phyloP scores from a whole-genome alignment of 352 stramenopile species.

The Phytophthora fragariaefolia region DNA sequence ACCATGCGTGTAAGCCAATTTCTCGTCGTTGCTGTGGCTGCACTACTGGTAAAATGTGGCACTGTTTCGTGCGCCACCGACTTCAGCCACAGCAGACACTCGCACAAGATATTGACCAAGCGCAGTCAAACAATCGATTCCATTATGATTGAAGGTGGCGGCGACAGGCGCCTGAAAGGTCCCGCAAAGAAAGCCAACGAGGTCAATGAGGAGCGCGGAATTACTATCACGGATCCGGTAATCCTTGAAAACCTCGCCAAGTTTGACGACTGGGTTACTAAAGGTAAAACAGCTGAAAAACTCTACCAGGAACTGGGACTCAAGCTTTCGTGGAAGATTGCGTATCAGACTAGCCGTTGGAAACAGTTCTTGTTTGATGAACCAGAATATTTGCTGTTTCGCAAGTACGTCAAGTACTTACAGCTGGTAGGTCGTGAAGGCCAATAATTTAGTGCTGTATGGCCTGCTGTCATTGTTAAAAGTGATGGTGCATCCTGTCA shows the following conservation, averaged over 20 bases:
- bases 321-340: slow-evolving; percentile 6
- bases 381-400: slow-evolving; percentile 4
- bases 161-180: too few relatives aligned
- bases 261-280: slow-evolving; percentile 3
- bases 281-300: slow-evolving; percentile 1
- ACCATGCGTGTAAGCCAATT: too few relatives aligned
- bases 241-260: slow-evolving; percentile 10
- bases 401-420: slow-evolving; percentile 15
- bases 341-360: background rate
- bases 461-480: background rate
- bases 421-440: slow-evolving; percentile 4
- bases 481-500: background rate
- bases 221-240: background rate
- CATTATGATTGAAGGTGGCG: too few relatives aligned
- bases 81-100: too few relatives aligned
- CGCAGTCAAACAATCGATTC: too few relatives aligned
- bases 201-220: background rate
- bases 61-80: too few relatives aligned
- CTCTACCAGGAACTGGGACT: slow-evolving; percentile 9
- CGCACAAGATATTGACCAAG: too few relatives aligned
- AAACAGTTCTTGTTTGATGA: slow-evolving; percentile 4
- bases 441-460: background rate
- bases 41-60: too few relatives aligned
- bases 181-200: background rate
- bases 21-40: too few relatives aligned